A percentile compares a stretch with the other conserved stretches of the same genome.
Conservation (phyloP, 2,329 filamentous ascomycete species). For the Beauveria brongniartii region DNA sequence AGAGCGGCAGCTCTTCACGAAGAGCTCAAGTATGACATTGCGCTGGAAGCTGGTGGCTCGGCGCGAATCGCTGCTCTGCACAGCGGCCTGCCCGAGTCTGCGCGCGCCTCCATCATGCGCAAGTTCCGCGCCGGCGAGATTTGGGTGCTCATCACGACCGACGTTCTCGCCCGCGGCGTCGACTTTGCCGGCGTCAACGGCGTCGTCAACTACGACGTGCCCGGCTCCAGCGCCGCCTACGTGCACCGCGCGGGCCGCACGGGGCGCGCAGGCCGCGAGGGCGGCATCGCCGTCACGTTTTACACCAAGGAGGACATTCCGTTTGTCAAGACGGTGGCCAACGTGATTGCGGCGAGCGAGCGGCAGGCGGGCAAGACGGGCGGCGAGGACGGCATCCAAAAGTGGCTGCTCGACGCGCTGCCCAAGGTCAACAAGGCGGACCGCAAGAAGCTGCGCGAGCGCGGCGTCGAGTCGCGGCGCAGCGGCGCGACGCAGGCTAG, state of each 20-base stretch:
- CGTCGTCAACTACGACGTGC: slow-evolving; percentile 96
- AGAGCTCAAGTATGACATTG: slow-evolving; percentile 92
- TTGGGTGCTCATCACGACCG: slow-evolving; percentile 94
- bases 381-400: slow-evolving; percentile 52
- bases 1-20: slow-evolving; percentile 79
- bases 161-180: slow-evolving; percentile 82
- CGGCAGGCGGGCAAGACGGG: slow-evolving; percentile 52
- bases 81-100: slow-evolving; percentile 69
- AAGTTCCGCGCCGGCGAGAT: slow-evolving; percentile 86
- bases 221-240: slow-evolving; percentile 81
- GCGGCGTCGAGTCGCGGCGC: slow-evolving; percentile 67
- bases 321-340: slow-evolving; percentile 81
- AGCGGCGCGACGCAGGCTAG: slow-evolving; percentile 37
- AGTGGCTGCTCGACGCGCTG: slow-evolving; percentile 82
- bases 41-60: slow-evolving; percentile 75
- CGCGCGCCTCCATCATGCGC: slow-evolving; percentile 74
- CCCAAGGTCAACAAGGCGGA: slow-evolving; percentile 78
- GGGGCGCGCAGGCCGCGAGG: slow-evolving; percentile 76
- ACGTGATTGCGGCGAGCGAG: slow-evolving; percentile 80
- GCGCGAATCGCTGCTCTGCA: slow-evolving; percentile 84
- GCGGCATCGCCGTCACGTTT: slow-evolving; percentile 84
- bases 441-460: slow-evolving; percentile 71
- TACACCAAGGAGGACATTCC: slow-evolving; percentile 95
- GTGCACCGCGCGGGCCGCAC: slow-evolving; percentile 91
- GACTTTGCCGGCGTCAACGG: slow-evolving; percentile 94